These are phyloP conservation scores for Hymenoscyphus salicellus DNA, from an alignment of 2,329 filamentous ascomycete species.

Conservation along the genomic window DNA sequence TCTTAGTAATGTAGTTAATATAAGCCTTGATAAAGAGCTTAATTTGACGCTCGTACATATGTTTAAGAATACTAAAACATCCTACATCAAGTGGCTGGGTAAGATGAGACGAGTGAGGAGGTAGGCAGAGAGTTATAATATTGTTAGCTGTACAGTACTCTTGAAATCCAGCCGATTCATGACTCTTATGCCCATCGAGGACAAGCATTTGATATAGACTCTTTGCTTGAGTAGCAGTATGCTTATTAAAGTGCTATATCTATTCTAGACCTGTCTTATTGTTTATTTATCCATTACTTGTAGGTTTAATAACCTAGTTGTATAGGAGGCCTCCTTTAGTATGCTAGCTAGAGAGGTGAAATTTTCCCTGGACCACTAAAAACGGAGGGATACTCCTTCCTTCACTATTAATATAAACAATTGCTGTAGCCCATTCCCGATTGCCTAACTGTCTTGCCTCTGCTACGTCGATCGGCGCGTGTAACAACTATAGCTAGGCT, in stretches of 20 bases:
- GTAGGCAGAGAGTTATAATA: conserved; percentile 36
- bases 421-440: conserved; percentile 31
- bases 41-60: conserved; percentile 34
- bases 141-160: conserved; percentile 37
- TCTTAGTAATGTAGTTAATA: conserved; percentile 37
- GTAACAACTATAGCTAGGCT: neutral
- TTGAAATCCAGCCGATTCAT: conserved; percentile 40
- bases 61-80: conserved; percentile 40
- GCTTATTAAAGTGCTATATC: too few species aligned
- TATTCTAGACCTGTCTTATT: conserved; percentile 38
- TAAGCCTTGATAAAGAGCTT: conserved; percentile 30
- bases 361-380: conserved; percentile 28
- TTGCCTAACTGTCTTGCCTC: too few species aligned
- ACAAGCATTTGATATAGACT: too few species aligned
- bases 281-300: conserved; percentile 37
- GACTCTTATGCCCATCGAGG: too few species aligned
- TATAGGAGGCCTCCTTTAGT: conserved; percentile 25
- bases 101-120: conserved; percentile 37
- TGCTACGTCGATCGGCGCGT: too few species aligned
- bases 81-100: conserved; percentile 41
- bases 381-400: conserved; percentile 27
- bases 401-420: conserved; percentile 29
- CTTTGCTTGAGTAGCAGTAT: too few species aligned
- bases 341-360: conserved; percentile 31
- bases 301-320: conserved; percentile 34